Base-by-base conservation (phyloP, 2,329 filamentous ascomycete species). In the Ceratocystis colombiana region DNA sequence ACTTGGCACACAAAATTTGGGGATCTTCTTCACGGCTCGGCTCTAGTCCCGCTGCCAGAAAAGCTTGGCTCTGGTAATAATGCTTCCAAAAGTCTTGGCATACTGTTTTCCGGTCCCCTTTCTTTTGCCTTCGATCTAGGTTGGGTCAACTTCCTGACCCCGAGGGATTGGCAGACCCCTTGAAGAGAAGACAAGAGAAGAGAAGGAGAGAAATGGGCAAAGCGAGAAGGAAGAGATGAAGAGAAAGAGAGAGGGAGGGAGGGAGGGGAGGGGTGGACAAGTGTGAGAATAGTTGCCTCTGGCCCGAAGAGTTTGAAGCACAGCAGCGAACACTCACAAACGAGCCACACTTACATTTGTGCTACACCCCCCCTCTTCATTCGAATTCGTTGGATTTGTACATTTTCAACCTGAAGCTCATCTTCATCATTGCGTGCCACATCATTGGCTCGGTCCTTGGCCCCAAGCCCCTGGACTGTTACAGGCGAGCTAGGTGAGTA, bases 81-180 rank as follows among this genome's bases (percentile, higher is more conserved):
- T n/a, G 44, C 22, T 46, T 63, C 45, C 6, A 30, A 63, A 62
- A 63, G 61, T 63, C 61, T 63, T 63, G 61, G 61, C 61, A 63
- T n/a, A 7, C 20, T 20, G 46, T 20, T 20, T 20, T 50, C 46
- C 20, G 45, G 7, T 50, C 46, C 46, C 45, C 8, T 25, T 50
- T 50, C 2, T 4, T 50, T 25, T 25, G n/a, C 46, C 61, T 48
- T 33, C 7, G 7, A 30, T 50, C 41, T 46, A 33, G 41, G 48
- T 30, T n/a, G n/a, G n/a, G 8, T 25, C 41, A 63, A 48, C 28
- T 46, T 63, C 44, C 45, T 63, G 61, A 46, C 61, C 2, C 28
- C 25, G 61, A 45, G 44, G 61, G 41, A 46, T 28, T 62, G 59
- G 46, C 8, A 22, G 46, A 10, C 33, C 20, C 41, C 41, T 30